Evolutionary conservation across 1,139 yeast species (phyloP).

Genomic region (Sugiyamaella neomexicana): DNA sequence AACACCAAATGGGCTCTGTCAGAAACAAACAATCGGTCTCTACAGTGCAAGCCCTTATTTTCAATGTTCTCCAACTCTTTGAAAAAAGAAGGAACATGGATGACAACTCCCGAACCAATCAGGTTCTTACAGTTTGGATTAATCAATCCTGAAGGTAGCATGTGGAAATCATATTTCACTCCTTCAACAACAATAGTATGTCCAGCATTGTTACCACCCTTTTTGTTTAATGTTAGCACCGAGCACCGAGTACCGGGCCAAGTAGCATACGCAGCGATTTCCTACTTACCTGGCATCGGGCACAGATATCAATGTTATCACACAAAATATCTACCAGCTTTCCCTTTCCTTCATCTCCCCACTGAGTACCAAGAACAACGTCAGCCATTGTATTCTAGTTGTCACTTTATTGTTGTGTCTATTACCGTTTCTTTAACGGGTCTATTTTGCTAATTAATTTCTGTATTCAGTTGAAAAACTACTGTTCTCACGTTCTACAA

Average conservation of each 20-base stretch:
- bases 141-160: constrained; percentile 96
- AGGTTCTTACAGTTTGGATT: constrained; percentile 87
- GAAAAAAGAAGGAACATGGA: constrained; percentile 92
- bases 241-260: too few species aligned
- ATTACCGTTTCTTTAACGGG: not conserved
- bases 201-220: constrained; percentile 98
- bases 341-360: constrained; percentile 99
- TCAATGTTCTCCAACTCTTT: constrained; percentile 80
- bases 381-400: constrained; percentile 56
- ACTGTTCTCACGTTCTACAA: not conserved
- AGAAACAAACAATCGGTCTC: constrained; percentile 79
- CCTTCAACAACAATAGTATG: constrained; percentile 94
- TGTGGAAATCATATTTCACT: constrained; percentile 92
- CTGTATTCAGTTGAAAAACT: not conserved
- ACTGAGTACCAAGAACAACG: constrained; percentile 95
- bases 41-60: constrained; percentile 67
- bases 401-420: not conserved
- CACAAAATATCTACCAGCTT: constrained; percentile 92
- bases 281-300: constrained; percentile 67
- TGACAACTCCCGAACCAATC: constrained; percentile 95
- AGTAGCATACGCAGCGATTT: not conserved
- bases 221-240: not conserved
- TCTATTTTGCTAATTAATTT: constrained; percentile 5
- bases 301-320: constrained; percentile 93
- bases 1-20: constrained; percentile 96